These are phyloP conservation scores for Pleurotus ostreatus DNA, from an alignment of 768 basidiomycete species.

Conservation along the genomic window DNA sequence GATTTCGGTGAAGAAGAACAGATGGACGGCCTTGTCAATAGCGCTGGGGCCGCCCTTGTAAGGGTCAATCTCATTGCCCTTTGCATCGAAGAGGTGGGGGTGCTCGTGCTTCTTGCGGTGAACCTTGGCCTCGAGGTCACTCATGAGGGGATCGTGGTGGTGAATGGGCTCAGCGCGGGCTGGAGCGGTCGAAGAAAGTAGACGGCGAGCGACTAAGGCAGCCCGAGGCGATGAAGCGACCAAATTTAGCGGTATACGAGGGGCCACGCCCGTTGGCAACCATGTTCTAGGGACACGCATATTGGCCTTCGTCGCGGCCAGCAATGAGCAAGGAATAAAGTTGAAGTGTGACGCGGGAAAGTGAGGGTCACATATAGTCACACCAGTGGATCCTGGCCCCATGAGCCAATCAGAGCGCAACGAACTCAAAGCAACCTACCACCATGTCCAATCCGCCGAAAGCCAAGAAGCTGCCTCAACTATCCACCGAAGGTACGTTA, in stretches of 20 bases:
- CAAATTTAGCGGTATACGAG: constrained; percentile 34
- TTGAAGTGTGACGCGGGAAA: constrained; percentile 26
- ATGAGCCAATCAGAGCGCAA: constrained; percentile 42
- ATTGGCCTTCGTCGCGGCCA: constrained; percentile 34
- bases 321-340: constrained; percentile 25
- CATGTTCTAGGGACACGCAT: constrained; percentile 37
- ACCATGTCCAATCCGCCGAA: constrained; percentile 49
- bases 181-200: constrained; percentile 42
- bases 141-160: constrained; percentile 28
- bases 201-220: constrained; percentile 42
- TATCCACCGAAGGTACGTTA: constrained; percentile 71
- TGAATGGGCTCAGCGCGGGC: constrained; percentile 33
- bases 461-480: constrained; percentile 53
- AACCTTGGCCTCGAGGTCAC: constrained; percentile 29
- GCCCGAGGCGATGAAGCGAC: constrained; percentile 27
- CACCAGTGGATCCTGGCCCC: constrained; percentile 17
- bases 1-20: constrained; percentile 99
- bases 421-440: constrained; percentile 26
- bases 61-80: constrained; percentile 55
- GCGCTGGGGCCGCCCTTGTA: constrained; percentile 84
- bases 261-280: constrained; percentile 48
- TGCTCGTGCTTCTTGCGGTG: constrained; percentile 6
- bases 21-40: constrained; percentile 90
- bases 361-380: constrained; percentile 30
- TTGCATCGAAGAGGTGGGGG: constrained; percentile 27